A percentile compares a stretch with the other conserved stretches of the same genome.
phyloP scores from a whole-genome alignment of 2,329 filamentous ascomycete species.

The Neonectria neomacrospora region DNA sequence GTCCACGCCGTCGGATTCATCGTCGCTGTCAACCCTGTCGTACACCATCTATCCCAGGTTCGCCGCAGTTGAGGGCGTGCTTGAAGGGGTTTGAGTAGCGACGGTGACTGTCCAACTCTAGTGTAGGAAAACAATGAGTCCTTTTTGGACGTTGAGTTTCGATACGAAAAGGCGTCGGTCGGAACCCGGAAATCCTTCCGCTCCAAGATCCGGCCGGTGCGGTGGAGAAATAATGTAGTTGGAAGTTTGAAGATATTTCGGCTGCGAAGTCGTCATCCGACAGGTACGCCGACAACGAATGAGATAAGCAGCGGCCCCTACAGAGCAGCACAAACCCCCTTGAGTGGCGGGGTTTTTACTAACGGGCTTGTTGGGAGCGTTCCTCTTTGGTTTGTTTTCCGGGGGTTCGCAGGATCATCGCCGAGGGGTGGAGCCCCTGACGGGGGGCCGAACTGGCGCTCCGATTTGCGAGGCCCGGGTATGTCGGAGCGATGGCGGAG shows the following conservation, averaged over 20 bases:
- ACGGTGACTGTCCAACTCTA: too few relatives aligned
- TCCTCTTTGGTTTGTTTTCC: slow-evolving; percentile 29
- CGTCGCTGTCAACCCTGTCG: slow-evolving; percentile 27
- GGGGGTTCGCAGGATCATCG: slow-evolving; percentile 19
- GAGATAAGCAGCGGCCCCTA: slow-evolving; percentile 24
- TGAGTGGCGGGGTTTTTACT: slow-evolving; percentile 7
- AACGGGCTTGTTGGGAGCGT: too few relatives aligned
- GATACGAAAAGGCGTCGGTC: background rate
- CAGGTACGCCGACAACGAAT: slow-evolving; percentile 6
- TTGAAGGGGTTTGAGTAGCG: background rate
- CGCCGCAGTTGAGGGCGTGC: background rate
- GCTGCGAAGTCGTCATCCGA: background rate
- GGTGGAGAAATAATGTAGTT: background rate
- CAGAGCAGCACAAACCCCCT: background rate
- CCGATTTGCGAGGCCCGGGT: slow-evolving; percentile 18
- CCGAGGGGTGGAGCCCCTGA: slow-evolving; percentile 9
- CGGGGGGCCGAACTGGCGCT: slow-evolving; percentile 5
- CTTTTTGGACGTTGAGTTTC: background rate
- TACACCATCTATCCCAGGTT: slow-evolving; percentile 37
- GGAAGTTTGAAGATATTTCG: background rate
- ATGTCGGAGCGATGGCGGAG: slow-evolving; percentile 29
- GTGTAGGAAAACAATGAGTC: background rate
- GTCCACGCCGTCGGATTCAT: slow-evolving; percentile 29
- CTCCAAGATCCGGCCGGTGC: background rate
- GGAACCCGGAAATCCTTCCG: background rate